phyloP scores from a whole-genome alignment of 352 stramenopile genomes.

The Plasmopara muralis region DNA sequence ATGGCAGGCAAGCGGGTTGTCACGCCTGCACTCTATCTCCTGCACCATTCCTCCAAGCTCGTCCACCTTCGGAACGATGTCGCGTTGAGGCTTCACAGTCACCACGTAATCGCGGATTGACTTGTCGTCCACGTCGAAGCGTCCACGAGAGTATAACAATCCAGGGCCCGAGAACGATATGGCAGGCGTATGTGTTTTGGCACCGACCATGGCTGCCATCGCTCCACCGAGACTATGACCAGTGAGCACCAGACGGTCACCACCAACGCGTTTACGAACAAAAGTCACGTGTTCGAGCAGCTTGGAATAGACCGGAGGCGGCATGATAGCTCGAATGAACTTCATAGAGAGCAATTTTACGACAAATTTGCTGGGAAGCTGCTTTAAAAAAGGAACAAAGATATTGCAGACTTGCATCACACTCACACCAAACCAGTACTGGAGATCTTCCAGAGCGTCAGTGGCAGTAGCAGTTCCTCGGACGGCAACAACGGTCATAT shows the following conservation, averaged over 20 bases:
- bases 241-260: slow-evolving; percentile 67
- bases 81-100: slow-evolving; percentile 72
- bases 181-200: slow-evolving; percentile 69
- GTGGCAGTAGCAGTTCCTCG: slow-evolving; percentile 75
- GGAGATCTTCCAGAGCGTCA: slow-evolving; percentile 79
- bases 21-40: slow-evolving; percentile 76
- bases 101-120: slow-evolving; percentile 82
- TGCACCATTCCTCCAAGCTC: slow-evolving; percentile 81
- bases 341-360: slow-evolving; percentile 81
- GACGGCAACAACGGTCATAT: slow-evolving; percentile 82
- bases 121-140: slow-evolving; percentile 61
- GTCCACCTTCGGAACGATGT: slow-evolving; percentile 80
- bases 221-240: slow-evolving; percentile 78
- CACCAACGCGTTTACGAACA: slow-evolving; percentile 57
- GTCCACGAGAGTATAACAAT: slow-evolving; percentile 70
- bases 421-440: slow-evolving; percentile 84
- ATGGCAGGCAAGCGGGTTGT: slow-evolving; percentile 76
- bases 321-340: slow-evolving; percentile 60
- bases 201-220: slow-evolving; percentile 82
- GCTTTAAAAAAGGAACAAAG: slow-evolving; percentile 82
- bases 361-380: slow-evolving; percentile 69
- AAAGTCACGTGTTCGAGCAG: slow-evolving; percentile 55
- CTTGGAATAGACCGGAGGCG: slow-evolving; percentile 68
- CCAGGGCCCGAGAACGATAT: slow-evolving; percentile 80
- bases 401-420: slow-evolving; percentile 85